Percentiles rank a stretch among this genome's conserved stretches.
Evolutionary conservation across 225 moss, liverwort and hornwort genomes (phyloP).

Genomic region (Physcomitrium patens): DNA sequence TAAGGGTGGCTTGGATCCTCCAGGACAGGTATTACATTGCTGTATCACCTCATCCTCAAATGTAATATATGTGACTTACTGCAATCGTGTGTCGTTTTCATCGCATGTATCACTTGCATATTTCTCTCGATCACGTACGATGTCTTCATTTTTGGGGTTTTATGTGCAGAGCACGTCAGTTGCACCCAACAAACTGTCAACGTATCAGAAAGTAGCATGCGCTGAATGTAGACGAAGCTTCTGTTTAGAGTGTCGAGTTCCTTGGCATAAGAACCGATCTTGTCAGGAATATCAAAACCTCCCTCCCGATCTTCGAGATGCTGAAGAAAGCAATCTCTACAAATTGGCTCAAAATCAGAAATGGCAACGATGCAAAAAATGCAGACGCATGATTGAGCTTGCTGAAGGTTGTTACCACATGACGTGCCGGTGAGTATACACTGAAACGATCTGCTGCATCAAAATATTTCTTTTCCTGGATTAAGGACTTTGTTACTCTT

Average conservation of each 20-base stretch:
- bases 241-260: conserved; percentile 88
- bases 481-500: neutral
- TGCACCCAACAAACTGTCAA: conserved; percentile 33
- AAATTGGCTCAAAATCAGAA: conserved; percentile 82
- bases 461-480: neutral
- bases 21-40: conserved; percentile 38
- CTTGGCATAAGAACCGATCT: conserved; percentile 80
- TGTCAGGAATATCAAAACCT: conserved; percentile 81
- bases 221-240: conserved; percentile 70
- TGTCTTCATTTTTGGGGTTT: conserved; percentile 14
- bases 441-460: neutral
- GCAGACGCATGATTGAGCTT: conserved; percentile 88
- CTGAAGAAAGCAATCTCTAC: conserved; percentile 83
- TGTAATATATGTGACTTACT: neutral
- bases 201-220: conserved; percentile 55
- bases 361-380: conserved; percentile 93
- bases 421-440: conserved; percentile 78
- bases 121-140: neutral
- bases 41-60: neutral
- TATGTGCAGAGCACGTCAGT: conserved; percentile 48
- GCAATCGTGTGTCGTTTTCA: conserved; percentile 18
- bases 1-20: conserved; percentile 57
- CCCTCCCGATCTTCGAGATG: conserved; percentile 67
- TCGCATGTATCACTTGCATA: neutral
- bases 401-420: conserved; percentile 93